Conservation (phyloP, 331 rosid species). For the Phaseolus coccineus region DNA sequence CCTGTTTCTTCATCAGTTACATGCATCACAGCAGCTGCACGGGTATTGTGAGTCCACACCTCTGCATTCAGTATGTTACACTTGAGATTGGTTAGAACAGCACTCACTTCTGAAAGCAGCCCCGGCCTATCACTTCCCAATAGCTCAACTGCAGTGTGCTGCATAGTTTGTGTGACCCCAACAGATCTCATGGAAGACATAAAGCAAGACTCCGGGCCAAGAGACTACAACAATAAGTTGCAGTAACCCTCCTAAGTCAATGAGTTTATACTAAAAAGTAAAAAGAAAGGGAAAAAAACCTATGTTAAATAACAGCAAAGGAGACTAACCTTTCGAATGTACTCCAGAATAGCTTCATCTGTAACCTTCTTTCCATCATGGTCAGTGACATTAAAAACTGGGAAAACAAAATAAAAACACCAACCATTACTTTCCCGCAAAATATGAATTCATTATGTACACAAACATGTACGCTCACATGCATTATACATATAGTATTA, state of each 20-base stretch:
- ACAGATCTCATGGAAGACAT: constrained; percentile 72
- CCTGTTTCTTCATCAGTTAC: constrained; percentile 73
- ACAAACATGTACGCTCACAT: too few species aligned
- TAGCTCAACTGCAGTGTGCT: constrained; percentile 80
- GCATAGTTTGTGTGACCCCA: constrained; percentile 72
- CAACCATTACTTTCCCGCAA: not conserved
- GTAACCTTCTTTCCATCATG: constrained; percentile 89
- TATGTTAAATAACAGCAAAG: constrained; percentile 34
- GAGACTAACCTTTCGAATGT: constrained; percentile 61
- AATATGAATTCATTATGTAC: not conserved
- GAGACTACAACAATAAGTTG: constrained; percentile 59
- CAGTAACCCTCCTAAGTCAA: constrained; percentile 22
- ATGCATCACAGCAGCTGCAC: constrained; percentile 89
- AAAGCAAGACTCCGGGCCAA: constrained; percentile 84
- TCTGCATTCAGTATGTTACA: constrained; percentile 86
- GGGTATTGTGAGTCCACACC: constrained; percentile 92
- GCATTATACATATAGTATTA: not conserved
- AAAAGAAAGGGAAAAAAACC: not conserved
- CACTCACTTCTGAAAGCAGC: constrained; percentile 87
- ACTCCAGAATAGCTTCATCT: constrained; percentile 76
- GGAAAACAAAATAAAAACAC: constrained; percentile 15
- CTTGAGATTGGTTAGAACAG: constrained; percentile 80
- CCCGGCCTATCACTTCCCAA: constrained; percentile 93
- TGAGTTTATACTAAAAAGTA: not conserved
- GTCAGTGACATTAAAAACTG: constrained; percentile 94